Percentiles rank a stretch among this genome's conserved stretches.
These are phyloP conservation scores for Cicer judaicum DNA, from an alignment of 306 rosid genomes.

Conservation along the genomic window DNA sequence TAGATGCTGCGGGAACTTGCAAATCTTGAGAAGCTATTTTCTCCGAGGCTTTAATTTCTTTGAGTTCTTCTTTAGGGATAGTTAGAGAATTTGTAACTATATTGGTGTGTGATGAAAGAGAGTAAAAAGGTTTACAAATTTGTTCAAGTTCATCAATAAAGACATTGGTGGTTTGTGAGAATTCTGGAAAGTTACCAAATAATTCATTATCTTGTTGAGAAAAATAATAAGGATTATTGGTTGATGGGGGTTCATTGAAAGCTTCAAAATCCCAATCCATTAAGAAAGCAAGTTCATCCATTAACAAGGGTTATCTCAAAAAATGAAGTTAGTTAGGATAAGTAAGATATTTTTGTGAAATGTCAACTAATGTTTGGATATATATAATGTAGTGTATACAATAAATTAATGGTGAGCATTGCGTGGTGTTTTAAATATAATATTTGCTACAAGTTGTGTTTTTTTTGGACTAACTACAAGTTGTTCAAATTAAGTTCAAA, in stretches of 20 bases:
- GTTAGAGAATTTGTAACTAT: conserved; percentile 44
- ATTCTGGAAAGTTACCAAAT: conserved; percentile 50
- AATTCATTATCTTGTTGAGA: conserved; percentile 47
- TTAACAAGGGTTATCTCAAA: not conserved
- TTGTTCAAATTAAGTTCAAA: conserved; percentile 1
- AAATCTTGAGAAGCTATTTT: conserved; percentile 38
- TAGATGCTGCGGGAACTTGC: conserved; percentile 41
- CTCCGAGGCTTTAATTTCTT: conserved; percentile 37
- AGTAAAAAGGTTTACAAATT: conserved; percentile 65
- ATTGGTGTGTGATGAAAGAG: conserved; percentile 53
- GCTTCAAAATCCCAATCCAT: conserved; percentile 94
- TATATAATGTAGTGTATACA: conserved; percentile 22
- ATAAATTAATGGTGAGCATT: conserved; percentile 11
- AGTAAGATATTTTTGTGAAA: conserved; percentile 41
- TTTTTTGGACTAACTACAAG: too few relatives aligned
- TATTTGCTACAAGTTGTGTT: not conserved
- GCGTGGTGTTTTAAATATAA: conserved; percentile 35
- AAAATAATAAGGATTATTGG: conserved; percentile 26
- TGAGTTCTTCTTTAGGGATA: conserved; percentile 47
- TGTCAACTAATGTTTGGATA: conserved; percentile 42
- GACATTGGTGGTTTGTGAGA: conserved; percentile 55
- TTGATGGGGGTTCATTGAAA: conserved; percentile 14
- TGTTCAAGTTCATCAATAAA: conserved; percentile 63
- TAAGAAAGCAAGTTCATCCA: conserved; percentile 48
- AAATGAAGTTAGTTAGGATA: not conserved